Percentiles rank a stretch among this genome's conserved stretches.
These are phyloP conservation scores for Lentinula sp. DNA, from an alignment of 768 basidiomycete species.

Conservation along the genomic window DNA sequence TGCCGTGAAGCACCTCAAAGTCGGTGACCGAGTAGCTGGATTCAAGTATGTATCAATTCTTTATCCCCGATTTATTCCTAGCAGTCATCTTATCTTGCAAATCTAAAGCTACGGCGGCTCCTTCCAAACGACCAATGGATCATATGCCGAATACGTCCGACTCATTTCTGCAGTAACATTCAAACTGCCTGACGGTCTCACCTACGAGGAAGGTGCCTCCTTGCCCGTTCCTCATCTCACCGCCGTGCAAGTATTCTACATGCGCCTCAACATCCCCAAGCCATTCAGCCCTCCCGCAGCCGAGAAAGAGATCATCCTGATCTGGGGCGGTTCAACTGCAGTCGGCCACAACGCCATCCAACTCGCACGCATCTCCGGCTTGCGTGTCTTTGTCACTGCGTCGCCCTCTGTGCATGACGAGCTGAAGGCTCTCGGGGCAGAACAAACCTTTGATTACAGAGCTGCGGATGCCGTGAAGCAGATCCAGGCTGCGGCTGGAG, in stretches of 20 bases:
- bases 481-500: slow-evolving; percentile 1
- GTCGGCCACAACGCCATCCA: slow-evolving; percentile 5
- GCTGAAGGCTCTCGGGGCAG: slow-evolving; percentile 3
- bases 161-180: not conserved
- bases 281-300: not conserved
- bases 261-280: slow-evolving; percentile 1
- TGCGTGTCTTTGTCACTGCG: slow-evolving; percentile 3
- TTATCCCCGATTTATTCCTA: not conserved
- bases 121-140: slow-evolving; percentile 1
- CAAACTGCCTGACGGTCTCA: not conserved
- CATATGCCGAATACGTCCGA: slow-evolving; percentile 4
- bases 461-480: not conserved
- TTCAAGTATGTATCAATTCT: not conserved
- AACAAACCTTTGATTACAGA: not conserved
- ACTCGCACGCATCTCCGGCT: not conserved
- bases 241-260: slow-evolving; percentile 4
- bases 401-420: not conserved
- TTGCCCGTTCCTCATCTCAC: slow-evolving; percentile 5
- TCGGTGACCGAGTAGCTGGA: slow-evolving; percentile 4
- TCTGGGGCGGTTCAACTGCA: slow-evolving; percentile 5
- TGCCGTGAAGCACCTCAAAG: slow-evolving; percentile 5
- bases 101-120: not conserved
- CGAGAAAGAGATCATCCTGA: not conserved
- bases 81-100: not conserved
- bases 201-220: slow-evolving; percentile 4